Evolutionary conservation across 2,329 filamentous ascomycete genomes (phyloP), one percentile per base, ranked within the genome.

Genomic region (Pseudocercospora crystallina): DNA sequence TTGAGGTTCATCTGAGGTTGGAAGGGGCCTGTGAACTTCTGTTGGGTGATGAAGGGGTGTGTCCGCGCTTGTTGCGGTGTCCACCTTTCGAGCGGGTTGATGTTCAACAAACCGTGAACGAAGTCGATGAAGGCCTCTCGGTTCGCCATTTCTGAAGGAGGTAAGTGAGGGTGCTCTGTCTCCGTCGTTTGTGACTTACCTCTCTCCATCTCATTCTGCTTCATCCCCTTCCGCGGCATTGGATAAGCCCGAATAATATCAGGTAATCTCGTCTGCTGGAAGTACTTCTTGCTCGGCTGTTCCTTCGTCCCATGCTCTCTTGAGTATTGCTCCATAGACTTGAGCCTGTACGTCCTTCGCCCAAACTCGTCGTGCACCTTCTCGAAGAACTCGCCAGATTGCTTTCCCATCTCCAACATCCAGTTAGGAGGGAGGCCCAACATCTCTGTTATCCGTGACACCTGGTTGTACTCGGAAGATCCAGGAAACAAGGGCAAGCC

Each of bases 381-480:
- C 71, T 99, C 92, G 65, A 96, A 99, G 69, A 99, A 99, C 63
- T 97, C 91, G 38, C 90, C 89, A 1, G 92, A 89, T 70, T 99
- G 94, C 73, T 99, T 99, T 63, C 94, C 94, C 81, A 96, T 95
- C 69, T 99, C 94, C 49, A 99, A 81, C 94, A 99, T 99, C 94
- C 94, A 99, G 58, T 90, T 95, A 33, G 90, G 92, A 1, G 94
- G 92, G 60, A 96, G 85, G 9, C 94, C 94, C 8, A 99, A 81
- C 94, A 99, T 99, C 73, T 99, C 94, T 15, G 94, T 91, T 58
- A 99, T 99, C 46, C 94, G 82, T 26, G 92, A 92, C 13, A 99
- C 91, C 70, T 99, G 94, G 64, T 99, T 99, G 73, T 99, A 99
- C 71, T 99, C 94, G 2, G 94, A 99, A 0, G 92, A 97, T 26